Conservation (phyloP, 2,329 filamentous ascomycete genomes). For the Podosphaera xanthii region DNA sequence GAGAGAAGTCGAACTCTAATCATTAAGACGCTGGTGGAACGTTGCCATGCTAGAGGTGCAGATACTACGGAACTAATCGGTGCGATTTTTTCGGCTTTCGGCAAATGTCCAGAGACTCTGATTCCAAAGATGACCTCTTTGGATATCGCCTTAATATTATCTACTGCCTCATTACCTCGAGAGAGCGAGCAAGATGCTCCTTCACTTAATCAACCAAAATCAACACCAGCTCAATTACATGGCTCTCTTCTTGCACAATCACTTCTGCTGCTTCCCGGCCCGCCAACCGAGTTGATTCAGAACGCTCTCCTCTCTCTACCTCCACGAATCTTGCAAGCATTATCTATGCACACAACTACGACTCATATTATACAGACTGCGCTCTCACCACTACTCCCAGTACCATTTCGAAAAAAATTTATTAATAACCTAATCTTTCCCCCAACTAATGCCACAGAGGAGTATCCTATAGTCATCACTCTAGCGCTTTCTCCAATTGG, state of each 20-base stretch:
- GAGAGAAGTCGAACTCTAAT: conserved; percentile 56
- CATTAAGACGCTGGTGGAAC: conserved; percentile 61
- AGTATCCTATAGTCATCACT: conserved; percentile 6
- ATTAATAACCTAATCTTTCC: conserved; percentile 30
- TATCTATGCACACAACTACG: conserved; percentile 29
- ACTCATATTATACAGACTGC: conserved; percentile 43
- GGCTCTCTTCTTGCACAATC: conserved; percentile 61
- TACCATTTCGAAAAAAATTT: conserved; percentile 40
- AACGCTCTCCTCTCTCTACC: conserved; percentile 41
- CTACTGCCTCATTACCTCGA: conserved; percentile 19
- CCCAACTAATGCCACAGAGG: background rate
- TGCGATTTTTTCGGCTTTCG: conserved; percentile 31
- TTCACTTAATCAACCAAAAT: conserved; percentile 10
- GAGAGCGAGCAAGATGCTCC: conserved; percentile 12
- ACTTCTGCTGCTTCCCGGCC: conserved; percentile 52
- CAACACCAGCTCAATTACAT: conserved; percentile 40
- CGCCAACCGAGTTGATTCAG: conserved; percentile 47
- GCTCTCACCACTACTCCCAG: conserved; percentile 28
- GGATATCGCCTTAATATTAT: conserved; percentile 24
- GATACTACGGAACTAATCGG: conserved; percentile 30
- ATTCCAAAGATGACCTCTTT: conserved; percentile 37
- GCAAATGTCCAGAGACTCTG: conserved; percentile 24
- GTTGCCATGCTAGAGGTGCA: conserved; percentile 46
- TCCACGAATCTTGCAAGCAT: conserved; percentile 30
- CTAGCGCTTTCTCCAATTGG: conserved; percentile 33